These are phyloP conservation scores for Linnemannia schmuckeri DNA, from an alignment of 192 early-diverging fungal genomes.

Conservation along the genomic window DNA sequence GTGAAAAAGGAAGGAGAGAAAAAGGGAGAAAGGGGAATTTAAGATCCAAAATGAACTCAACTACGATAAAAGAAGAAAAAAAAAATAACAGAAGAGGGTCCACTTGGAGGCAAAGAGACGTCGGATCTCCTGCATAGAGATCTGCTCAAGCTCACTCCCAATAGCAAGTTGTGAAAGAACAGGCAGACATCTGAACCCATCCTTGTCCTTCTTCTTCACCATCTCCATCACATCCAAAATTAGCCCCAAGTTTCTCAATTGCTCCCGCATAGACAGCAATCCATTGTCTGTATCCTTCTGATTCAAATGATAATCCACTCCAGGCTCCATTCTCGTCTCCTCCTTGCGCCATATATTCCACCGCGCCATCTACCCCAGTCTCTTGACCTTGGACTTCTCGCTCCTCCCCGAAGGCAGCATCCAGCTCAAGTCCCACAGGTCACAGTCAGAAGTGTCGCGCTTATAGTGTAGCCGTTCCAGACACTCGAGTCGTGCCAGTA, in stretches of 20 bases:
- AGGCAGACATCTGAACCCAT: background rate
- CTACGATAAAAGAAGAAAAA: background rate
- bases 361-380: background rate
- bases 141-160: constrained; percentile 1
- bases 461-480: background rate
- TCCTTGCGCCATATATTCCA: background rate
- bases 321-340: background rate
- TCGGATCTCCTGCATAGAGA: background rate
- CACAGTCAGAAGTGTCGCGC: background rate
- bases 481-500: background rate
- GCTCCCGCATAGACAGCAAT: background rate
- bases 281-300: background rate
- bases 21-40: too few relatives aligned
- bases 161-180: background rate
- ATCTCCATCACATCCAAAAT: background rate
- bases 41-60: too few relatives aligned
- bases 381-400: background rate
- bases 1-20: too few relatives aligned
- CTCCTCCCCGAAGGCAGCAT: background rate
- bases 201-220: background rate
- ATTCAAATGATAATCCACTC: background rate
- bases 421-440: background rate
- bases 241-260: background rate
- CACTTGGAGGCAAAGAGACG: background rate
- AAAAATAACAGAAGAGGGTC: background rate